phyloP scores from a whole-genome alignment of 441 rosid species.

The Croton setiger region DNA sequence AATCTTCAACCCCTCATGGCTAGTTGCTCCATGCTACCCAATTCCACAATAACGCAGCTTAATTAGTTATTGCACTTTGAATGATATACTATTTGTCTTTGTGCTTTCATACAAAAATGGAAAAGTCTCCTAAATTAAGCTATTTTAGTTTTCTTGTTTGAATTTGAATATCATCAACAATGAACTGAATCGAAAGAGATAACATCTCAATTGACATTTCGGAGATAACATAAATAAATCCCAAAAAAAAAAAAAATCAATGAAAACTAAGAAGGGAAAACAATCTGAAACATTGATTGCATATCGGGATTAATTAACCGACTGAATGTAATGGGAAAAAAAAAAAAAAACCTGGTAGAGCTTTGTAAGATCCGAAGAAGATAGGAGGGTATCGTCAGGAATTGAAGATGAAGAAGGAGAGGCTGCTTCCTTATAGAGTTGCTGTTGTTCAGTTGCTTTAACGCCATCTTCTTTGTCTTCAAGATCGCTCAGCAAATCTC shows the following conservation, averaged over 20 bases:
- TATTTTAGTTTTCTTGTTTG: not conserved
- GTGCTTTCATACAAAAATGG: not conserved
- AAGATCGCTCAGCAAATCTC: constrained; percentile 82
- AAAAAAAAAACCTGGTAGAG: constrained; percentile 56
- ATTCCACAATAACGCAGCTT: not conserved
- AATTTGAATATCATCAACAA: not conserved
- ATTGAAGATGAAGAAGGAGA: constrained; percentile 22
- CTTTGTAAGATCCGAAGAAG: constrained; percentile 56
- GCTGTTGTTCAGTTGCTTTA: constrained; percentile 8
- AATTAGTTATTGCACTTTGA: constrained; percentile 2
- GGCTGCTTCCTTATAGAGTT: constrained; percentile 3
- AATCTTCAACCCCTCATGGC: not conserved
- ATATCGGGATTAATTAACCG: too few species aligned
- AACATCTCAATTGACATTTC: not conserved
- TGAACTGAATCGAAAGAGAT: not conserved
- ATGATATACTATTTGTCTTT: not conserved
- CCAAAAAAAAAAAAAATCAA: not conserved
- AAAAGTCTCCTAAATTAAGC: too few species aligned
- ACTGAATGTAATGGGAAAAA: not conserved
- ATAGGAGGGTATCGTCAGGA: constrained; percentile 26
- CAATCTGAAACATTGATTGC: not conserved
- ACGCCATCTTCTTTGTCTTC: constrained; percentile 16
- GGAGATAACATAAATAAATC: not conserved
- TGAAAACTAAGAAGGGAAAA: not conserved
- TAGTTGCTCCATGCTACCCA: not conserved